phyloP scores from a whole-genome alignment of 2,329 filamentous ascomycete genomes.

The Tolypocladium tropicale region DNA sequence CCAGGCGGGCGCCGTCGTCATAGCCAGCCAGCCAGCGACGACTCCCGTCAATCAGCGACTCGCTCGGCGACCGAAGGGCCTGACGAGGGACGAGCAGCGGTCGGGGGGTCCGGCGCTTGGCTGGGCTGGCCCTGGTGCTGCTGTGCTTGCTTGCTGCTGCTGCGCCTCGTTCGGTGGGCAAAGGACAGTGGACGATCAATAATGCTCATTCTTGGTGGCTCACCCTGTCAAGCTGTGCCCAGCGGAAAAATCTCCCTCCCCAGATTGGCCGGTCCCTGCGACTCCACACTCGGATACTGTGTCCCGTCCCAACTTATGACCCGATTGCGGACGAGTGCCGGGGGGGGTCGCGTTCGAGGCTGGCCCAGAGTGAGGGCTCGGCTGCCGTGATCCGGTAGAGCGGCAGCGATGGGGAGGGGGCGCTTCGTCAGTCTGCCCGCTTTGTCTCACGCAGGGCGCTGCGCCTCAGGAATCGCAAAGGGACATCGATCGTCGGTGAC shows the following conservation, averaged over 20 bases:
- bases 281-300: neutral
- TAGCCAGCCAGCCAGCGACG: too few relatives aligned
- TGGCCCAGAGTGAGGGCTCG: neutral
- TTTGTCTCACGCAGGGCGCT: neutral
- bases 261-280: neutral
- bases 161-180: neutral
- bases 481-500: neutral
- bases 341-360: neutral
- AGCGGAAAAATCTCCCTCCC: neutral
- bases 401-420: neutral
- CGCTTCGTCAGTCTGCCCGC: neutral
- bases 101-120: too few relatives aligned
- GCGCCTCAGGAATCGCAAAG: neutral
- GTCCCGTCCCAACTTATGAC: neutral
- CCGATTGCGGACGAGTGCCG: neutral
- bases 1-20: neutral
- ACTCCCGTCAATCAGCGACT: too few relatives aligned
- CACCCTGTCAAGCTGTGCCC: neutral
- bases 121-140: too few relatives aligned
- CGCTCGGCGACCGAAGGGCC: neutral
- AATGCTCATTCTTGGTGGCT: neutral
- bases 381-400: neutral
- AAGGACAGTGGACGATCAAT: neutral
- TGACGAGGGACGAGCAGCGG: neutral
- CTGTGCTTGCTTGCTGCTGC: neutral